phyloP scores from a whole-genome alignment of 768 basidiomycete genomes.

The Coprinopsis cinerea region DNA sequence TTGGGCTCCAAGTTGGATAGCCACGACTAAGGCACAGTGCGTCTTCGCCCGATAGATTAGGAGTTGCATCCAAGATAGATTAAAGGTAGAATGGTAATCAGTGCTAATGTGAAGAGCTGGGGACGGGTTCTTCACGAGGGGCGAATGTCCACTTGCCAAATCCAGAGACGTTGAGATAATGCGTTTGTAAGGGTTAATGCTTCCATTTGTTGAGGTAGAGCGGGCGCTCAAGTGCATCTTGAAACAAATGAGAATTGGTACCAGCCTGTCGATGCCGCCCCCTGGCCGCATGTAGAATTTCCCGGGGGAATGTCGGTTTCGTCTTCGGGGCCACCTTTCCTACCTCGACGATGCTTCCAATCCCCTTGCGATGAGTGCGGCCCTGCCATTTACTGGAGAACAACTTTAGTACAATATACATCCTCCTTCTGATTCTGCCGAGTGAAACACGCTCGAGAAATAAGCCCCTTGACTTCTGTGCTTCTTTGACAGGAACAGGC shows the following conservation, averaged over 20 bases:
- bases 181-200: neutral
- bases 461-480: too few species aligned
- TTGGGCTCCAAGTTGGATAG: neutral
- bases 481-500: too few species aligned
- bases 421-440: neutral
- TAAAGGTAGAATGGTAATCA: neutral
- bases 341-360: neutral
- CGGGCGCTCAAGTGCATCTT: neutral
- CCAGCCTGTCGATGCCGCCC: neutral
- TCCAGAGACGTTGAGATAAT: neutral
- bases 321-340: neutral
- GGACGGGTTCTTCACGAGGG: neutral
- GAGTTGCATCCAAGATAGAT: neutral
- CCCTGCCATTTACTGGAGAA: neutral
- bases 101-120: constrained; percentile 3
- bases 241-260: neutral
- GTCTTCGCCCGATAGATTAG: neutral
- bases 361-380: neutral
- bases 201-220: neutral
- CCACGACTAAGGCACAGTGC: neutral
- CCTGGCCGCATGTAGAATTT: neutral
- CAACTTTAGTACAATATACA: too few species aligned
- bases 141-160: neutral
- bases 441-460: neutral
- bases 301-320: neutral